Evolutionary conservation across 1,284 basidiomycete species (phyloP).

Genomic region (Leccinum subrobustum): DNA sequence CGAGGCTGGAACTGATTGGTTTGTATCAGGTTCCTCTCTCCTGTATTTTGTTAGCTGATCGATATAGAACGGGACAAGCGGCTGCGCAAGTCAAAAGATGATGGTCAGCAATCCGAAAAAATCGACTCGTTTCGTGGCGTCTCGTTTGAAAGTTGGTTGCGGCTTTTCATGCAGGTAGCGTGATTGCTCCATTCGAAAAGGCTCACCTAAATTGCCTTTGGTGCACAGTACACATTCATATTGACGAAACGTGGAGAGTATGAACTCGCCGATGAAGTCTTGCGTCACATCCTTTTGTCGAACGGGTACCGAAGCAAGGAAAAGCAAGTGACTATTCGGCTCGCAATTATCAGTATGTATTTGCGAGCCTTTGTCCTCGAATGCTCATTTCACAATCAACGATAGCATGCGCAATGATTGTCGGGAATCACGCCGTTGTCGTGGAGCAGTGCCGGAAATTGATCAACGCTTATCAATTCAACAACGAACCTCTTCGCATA

Average conservation of each 20-base stretch:
- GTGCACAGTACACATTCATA: conserved; percentile 77
- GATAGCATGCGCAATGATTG: conserved; percentile 69
- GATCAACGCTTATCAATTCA: conserved; percentile 70
- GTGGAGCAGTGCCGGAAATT: conserved; percentile 76
- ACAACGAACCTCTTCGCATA: conserved; percentile 79
- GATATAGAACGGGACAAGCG: conserved; percentile 45
- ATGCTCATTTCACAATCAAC: not conserved
- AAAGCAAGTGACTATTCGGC: conserved; percentile 67
- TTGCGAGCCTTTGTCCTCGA: not conserved
- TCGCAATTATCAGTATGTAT: conserved; percentile 67
- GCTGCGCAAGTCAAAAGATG: conserved; percentile 39
- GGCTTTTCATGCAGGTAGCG: conserved; percentile 79
- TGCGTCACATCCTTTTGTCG: conserved; percentile 77
- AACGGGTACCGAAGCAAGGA: conserved; percentile 71
- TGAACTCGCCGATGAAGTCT: conserved; percentile 73
- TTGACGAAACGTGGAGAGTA: conserved; percentile 67
- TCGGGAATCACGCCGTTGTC: conserved; percentile 53
- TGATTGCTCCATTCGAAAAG: not conserved
- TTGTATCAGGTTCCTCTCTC: not conserved
- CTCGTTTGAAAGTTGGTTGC: conserved; percentile 85
- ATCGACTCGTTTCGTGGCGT: conserved; percentile 78
- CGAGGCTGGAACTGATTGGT: conserved; percentile 75
- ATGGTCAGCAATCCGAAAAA: conserved; percentile 32
- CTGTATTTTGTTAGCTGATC: not conserved
- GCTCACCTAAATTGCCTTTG: not conserved